Percentiles rank a stretch among this genome's conserved stretches.
Evolutionary conservation across 176 grass and related monocot species (phyloP).

Genomic region (Oryza meyeriana): DNA sequence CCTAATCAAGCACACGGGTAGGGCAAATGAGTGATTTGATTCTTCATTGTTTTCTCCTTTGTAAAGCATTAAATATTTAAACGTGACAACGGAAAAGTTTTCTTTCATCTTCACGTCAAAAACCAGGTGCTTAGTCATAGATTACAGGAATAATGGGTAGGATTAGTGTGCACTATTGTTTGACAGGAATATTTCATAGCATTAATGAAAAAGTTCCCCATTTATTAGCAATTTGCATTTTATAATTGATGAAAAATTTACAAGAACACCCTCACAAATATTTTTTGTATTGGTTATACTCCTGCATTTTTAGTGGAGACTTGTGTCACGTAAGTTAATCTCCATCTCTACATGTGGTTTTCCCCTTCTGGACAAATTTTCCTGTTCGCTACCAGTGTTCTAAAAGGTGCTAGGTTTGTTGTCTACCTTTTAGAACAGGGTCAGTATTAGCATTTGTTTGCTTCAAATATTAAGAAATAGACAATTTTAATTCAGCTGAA

Average conservation of each 20-base stretch:
- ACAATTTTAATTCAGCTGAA: neutral
- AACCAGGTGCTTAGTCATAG: neutral
- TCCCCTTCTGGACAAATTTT: neutral
- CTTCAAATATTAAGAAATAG: neutral
- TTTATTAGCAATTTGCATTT: neutral
- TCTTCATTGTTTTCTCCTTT: too few relatives aligned
- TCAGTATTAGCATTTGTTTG: neutral
- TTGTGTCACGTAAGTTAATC: neutral
- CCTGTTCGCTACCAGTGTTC: neutral
- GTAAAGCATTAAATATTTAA: neutral
- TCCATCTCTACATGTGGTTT: neutral
- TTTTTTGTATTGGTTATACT: neutral
- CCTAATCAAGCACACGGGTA: too few relatives aligned
- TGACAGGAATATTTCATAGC: neutral
- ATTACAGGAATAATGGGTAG: neutral
- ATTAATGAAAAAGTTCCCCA: neutral
- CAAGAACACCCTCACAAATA: neutral
- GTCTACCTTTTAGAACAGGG: too few relatives aligned
- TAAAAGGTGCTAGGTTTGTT: neutral
- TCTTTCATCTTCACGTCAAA: neutral
- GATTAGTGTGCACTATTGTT: neutral
- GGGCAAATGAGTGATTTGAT: too few relatives aligned
- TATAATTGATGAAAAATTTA: neutral
- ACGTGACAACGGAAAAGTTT: neutral
- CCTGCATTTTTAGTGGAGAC: neutral